phyloP scores from a whole-genome alignment of 2,329 filamentous ascomycete species.

The Hymenoscyphus occultus region DNA sequence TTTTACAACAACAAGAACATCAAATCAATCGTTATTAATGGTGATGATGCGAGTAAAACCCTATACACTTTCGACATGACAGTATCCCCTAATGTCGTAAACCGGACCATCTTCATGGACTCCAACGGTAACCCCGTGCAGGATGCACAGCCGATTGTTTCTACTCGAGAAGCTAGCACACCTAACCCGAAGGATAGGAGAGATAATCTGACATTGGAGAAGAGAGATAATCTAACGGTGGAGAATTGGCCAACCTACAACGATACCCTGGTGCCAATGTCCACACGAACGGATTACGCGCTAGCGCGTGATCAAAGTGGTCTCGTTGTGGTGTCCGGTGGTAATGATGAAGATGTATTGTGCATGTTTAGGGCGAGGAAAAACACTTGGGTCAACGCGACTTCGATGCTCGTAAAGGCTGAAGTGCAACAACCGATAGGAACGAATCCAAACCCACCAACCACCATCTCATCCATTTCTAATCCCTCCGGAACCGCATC shows the following conservation, averaged over 20 bases:
- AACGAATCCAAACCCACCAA: slow-evolving; percentile 19
- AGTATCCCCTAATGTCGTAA: slow-evolving; percentile 70
- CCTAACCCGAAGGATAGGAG: slow-evolving; percentile 6
- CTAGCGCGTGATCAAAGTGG: slow-evolving; percentile 64
- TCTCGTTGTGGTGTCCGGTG: slow-evolving; percentile 75
- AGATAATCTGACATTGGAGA: not conserved
- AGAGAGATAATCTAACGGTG: slow-evolving; percentile 51
- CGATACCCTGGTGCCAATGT: slow-evolving; percentile 63
- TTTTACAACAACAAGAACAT: slow-evolving; percentile 57
- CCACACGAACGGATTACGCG: slow-evolving; percentile 64
- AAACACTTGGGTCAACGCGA: slow-evolving; percentile 77
- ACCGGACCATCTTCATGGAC: slow-evolving; percentile 64
- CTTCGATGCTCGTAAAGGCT: slow-evolving; percentile 35
- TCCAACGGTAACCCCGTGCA: slow-evolving; percentile 54
- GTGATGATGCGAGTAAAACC: slow-evolving; percentile 73
- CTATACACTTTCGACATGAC: slow-evolving; percentile 76
- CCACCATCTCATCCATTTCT: slow-evolving; percentile 27
- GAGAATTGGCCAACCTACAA: slow-evolving; percentile 78
- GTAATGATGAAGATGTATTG: slow-evolving; percentile 58
- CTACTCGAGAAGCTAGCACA: slow-evolving; percentile 7
- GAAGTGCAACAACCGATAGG: slow-evolving; percentile 15
- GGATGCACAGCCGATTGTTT: slow-evolving; percentile 43
- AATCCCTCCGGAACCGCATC: slow-evolving; percentile 34
- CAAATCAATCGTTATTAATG: slow-evolving; percentile 64
- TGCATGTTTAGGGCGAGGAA: slow-evolving; percentile 72